Evolutionary conservation across 805 yeast species (phyloP).

Genomic region (Sungouiella thailandica): DNA sequence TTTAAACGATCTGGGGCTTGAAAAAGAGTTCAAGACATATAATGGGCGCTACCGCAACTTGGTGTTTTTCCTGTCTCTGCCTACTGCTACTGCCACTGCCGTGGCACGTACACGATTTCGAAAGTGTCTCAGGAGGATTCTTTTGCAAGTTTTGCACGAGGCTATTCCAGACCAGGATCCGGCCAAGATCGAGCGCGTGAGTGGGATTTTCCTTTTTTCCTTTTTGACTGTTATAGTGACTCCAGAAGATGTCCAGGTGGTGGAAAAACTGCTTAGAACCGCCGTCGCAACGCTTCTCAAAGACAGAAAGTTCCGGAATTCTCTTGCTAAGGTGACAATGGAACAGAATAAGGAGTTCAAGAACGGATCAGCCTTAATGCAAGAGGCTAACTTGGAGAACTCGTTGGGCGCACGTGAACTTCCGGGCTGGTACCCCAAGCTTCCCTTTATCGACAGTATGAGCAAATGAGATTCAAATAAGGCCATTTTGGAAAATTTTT

Average conservation of each 20-base stretch:
- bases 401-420: constrained; percentile 7
- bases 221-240: constrained; percentile 7
- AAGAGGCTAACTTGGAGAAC: constrained; percentile 9
- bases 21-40: constrained; percentile 18
- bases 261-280: constrained; percentile 2
- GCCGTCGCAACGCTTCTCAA: constrained; percentile 10
- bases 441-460: constrained; percentile 5
- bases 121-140: constrained; percentile 30
- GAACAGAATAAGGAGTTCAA: constrained; percentile 6
- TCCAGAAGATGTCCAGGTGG: constrained; percentile 1
- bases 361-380: constrained; percentile 2
- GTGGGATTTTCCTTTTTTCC: constrained; percentile 12
- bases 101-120: constrained; percentile 24
- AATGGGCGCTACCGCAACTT: constrained; percentile 22
- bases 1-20: constrained; percentile 24
- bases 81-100: constrained; percentile 31
- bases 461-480: too few species aligned
- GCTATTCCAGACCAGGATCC: constrained; percentile 2
- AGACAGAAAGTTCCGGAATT: constrained; percentile 1
- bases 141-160: constrained; percentile 8
- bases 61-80: constrained; percentile 20
- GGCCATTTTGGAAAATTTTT: too few species aligned
- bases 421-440: constrained; percentile 15
- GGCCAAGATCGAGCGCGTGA: constrained; percentile 6
- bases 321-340: constrained; percentile 1